Evolutionary conservation across 495 filamentous ascomycete genomes (phyloP).

Genomic region (Cercophora newfieldiana): DNA sequence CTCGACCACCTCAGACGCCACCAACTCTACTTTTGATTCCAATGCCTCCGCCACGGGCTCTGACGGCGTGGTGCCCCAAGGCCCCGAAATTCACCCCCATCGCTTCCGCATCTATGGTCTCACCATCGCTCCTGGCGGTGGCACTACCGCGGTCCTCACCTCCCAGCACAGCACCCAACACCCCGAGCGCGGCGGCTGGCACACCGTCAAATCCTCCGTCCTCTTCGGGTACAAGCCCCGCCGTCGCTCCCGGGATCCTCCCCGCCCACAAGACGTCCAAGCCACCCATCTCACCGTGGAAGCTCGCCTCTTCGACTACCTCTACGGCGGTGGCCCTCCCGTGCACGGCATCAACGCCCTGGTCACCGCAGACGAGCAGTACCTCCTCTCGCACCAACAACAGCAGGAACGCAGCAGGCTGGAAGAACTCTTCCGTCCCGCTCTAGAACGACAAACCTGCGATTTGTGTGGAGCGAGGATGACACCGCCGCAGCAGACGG

Average conservation of each 20-base stretch:
- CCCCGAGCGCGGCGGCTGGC: slow-evolving; percentile 45
- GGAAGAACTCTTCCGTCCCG: slow-evolving; percentile 31
- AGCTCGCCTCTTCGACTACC: slow-evolving; percentile 45
- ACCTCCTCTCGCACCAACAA: slow-evolving; percentile 2
- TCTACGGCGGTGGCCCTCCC: slow-evolving; percentile 47
- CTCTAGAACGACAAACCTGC: slow-evolving; percentile 34
- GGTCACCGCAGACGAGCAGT: neutral
- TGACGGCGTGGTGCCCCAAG: slow-evolving; percentile 28
- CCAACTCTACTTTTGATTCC: too few relatives aligned
- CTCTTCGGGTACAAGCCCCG: slow-evolving; percentile 39
- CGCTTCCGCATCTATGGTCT: slow-evolving; percentile 49
- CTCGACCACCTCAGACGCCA: neutral
- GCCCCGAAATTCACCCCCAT: slow-evolving; percentile 41
- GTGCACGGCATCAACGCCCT: slow-evolving; percentile 37
- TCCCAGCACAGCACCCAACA: slow-evolving; percentile 40
- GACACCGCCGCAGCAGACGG: slow-evolving; percentile 7
- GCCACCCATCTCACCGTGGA: slow-evolving; percentile 38
- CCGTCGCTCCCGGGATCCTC: neutral
- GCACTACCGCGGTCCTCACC: slow-evolving; percentile 42
- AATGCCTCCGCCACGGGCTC: slow-evolving; percentile 18
- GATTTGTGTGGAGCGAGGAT: slow-evolving; percentile 39
- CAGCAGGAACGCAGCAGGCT: slow-evolving; percentile 20
- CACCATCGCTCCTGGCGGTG: slow-evolving; percentile 43
- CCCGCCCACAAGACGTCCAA: neutral
- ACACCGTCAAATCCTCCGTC: slow-evolving; percentile 40